phyloP scores from a whole-genome alignment of 2,329 filamentous ascomycete genomes.

The Pestalotiopsis sp. region DNA sequence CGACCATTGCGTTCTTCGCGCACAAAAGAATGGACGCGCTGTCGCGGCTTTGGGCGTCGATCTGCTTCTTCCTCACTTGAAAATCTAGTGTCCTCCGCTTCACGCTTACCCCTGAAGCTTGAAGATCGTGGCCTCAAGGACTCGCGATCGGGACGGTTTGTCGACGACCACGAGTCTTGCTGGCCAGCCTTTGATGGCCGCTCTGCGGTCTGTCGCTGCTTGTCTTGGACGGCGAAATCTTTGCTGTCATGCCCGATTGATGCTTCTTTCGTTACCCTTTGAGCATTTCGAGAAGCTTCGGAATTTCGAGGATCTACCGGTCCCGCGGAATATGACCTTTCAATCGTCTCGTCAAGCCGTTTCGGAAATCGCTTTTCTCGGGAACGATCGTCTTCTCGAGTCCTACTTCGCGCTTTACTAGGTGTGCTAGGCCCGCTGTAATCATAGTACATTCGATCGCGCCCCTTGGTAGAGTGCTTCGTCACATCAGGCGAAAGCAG shows the following conservation, averaged over 20 bases:
- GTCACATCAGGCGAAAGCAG: constrained; percentile 49
- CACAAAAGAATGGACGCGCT: constrained; percentile 23
- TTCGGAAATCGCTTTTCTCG: constrained; percentile 22
- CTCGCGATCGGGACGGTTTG: constrained; percentile 24
- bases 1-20: constrained; percentile 21
- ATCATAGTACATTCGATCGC: constrained; percentile 25
- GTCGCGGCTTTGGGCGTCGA: constrained; percentile 16
- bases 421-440: constrained; percentile 25
- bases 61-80: constrained; percentile 32
- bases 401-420: constrained; percentile 20
- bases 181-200: constrained; percentile 19
- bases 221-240: constrained; percentile 11
- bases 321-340: constrained; percentile 20
- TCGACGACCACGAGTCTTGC: constrained; percentile 16
- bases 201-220: constrained; percentile 17
- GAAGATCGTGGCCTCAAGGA: constrained; percentile 21
- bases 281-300: constrained; percentile 23
- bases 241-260: background rate
- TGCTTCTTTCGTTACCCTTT: constrained; percentile 21
- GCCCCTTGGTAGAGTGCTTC: constrained; percentile 29
- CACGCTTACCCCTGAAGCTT: constrained; percentile 19
- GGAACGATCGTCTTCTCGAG: constrained; percentile 19
- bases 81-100: constrained; percentile 24
- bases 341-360: constrained; percentile 20
- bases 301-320: constrained; percentile 24